Evolutionary conservation across 441 rosid genomes (phyloP).

Genomic region (Metrosideros polymorpha): DNA sequence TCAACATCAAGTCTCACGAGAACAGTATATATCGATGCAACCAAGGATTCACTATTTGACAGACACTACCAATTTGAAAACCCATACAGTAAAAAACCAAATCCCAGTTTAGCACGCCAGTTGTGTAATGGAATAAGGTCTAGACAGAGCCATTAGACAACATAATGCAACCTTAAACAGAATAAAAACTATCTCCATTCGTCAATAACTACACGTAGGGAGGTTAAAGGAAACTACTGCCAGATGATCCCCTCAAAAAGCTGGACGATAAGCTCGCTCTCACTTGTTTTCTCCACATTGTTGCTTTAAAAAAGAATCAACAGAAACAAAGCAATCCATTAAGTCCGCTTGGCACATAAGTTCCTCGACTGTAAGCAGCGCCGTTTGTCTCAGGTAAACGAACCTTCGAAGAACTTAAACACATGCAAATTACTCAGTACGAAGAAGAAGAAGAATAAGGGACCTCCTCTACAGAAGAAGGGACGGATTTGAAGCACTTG

Average conservation of each 20-base stretch:
- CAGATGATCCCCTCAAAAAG: background rate
- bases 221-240: background rate
- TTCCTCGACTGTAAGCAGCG: background rate
- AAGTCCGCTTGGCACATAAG: background rate
- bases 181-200: background rate
- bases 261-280: background rate
- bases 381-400: background rate
- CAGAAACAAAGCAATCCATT: background rate
- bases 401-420: background rate
- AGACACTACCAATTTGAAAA: background rate
- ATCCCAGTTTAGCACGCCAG: background rate
- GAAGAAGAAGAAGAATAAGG: background rate
- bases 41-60: background rate
- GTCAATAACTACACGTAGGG: background rate
- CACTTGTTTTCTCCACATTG: background rate
- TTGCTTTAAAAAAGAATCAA: background rate
- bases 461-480: constrained; percentile 55
- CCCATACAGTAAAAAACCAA: background rate
- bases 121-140: background rate
- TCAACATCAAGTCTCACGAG: background rate
- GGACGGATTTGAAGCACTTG: constrained; percentile 61
- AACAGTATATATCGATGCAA: background rate
- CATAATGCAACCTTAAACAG: background rate
- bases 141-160: background rate
- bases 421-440: background rate